Percentiles rank a stretch among this genome's conserved stretches.
These are phyloP conservation scores for Rhododendron simsii DNA, from an alignment of 148 eudicot genomes.

Conservation along the genomic window DNA sequence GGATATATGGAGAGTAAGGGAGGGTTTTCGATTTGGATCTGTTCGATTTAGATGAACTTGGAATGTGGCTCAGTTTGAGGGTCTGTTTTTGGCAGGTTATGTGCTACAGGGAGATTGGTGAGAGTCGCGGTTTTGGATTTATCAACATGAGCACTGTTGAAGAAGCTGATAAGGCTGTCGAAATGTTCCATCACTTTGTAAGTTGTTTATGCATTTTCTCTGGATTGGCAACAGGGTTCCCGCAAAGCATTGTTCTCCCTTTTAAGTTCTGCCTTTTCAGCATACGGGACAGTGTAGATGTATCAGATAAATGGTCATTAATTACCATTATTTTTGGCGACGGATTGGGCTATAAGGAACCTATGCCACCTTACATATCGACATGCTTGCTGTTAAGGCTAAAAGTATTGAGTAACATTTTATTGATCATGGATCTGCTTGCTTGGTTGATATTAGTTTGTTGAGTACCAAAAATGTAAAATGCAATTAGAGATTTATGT, in stretches of 20 bases:
- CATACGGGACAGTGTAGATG: background rate
- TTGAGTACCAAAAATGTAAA: too few species aligned
- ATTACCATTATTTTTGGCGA: too few species aligned
- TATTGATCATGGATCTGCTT: background rate
- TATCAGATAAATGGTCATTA: too few species aligned
- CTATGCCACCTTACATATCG: too few species aligned
- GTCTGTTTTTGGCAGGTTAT: conserved; percentile 48
- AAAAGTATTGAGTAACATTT: too few species aligned
- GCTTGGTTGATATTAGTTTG: too few species aligned
- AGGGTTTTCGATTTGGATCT: background rate
- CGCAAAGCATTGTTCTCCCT: background rate
- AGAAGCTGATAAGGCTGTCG: conserved; percentile 80
- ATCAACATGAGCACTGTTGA: conserved; percentile 89
- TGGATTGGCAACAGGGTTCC: background rate
- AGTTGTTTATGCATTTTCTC: background rate
- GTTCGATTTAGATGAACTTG: background rate
- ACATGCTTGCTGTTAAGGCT: too few species aligned
- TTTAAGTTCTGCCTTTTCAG: background rate
- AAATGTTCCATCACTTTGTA: conserved; percentile 61
- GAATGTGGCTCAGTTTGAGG: background rate
- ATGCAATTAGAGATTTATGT: too few species aligned
- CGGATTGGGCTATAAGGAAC: too few species aligned
- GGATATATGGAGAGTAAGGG: too few species aligned
- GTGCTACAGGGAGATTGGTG: conserved; percentile 77
- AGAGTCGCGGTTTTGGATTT: conserved; percentile 87